Evolutionary conservation across 2,329 filamentous ascomycete genomes (phyloP).

Genomic region (Magnaporthiopsis incrustans): DNA sequence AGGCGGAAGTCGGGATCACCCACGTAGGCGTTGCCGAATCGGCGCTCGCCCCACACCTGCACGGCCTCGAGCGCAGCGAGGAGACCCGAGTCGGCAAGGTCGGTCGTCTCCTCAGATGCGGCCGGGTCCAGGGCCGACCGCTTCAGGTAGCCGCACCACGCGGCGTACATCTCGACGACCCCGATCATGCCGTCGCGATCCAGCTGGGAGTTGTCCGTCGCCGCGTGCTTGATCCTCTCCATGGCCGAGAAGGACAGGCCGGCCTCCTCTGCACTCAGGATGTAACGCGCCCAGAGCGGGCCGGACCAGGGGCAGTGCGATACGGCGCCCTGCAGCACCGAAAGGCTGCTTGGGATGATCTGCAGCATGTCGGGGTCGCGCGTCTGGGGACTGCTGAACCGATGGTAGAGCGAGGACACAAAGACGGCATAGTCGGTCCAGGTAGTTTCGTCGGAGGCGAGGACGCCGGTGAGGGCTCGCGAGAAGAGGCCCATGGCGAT

Average conservation of each 20-base stretch:
- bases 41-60: slow-evolving; percentile 64
- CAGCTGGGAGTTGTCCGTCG: slow-evolving; percentile 76
- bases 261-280: slow-evolving; percentile 76
- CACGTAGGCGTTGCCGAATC: slow-evolving; percentile 67
- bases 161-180: slow-evolving; percentile 81
- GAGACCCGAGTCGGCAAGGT: slow-evolving; percentile 85
- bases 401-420: slow-evolving; percentile 43
- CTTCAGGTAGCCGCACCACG: slow-evolving; percentile 92
- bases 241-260: slow-evolving; percentile 70
- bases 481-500: slow-evolving; percentile 65
- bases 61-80: slow-evolving; percentile 80
- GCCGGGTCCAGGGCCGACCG: slow-evolving; percentile 70
- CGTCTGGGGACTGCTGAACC: slow-evolving; percentile 22
- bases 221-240: slow-evolving; percentile 83
- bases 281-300: slow-evolving; percentile 80
- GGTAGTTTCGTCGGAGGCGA: slow-evolving; percentile 63
- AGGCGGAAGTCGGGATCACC: slow-evolving; percentile 86
- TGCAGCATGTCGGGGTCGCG: slow-evolving; percentile 24
- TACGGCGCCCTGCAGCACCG: slow-evolving; percentile 73
- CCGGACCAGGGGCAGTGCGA: slow-evolving; percentile 92
- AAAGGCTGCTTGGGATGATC: slow-evolving; percentile 45
- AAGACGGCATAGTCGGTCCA: slow-evolving; percentile 85
- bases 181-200: slow-evolving; percentile 82
- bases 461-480: slow-evolving; percentile 61
- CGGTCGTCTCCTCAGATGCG: slow-evolving; percentile 72